Percentiles rank a stretch among this genome's conserved stretches.
These are phyloP conservation scores for Musa beccarii DNA, from an alignment of 176 grass and related monocot species.

Conservation along the genomic window DNA sequence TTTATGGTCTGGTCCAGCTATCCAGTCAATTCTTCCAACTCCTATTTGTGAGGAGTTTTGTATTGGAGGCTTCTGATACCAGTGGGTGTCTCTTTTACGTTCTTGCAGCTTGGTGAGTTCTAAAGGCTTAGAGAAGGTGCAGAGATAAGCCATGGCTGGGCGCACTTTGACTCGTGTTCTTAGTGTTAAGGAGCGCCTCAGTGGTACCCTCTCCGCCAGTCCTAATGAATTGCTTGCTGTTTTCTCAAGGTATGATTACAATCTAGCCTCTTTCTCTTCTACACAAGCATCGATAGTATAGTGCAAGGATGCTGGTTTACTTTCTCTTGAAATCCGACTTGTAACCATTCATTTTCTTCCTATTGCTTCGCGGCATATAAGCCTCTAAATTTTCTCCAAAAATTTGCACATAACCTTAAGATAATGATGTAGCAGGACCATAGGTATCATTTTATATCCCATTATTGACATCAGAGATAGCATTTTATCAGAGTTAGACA, in stretches of 20 bases:
- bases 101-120: not conserved
- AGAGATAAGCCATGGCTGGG: slow-evolving; percentile 44
- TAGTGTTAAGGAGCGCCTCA: slow-evolving; percentile 65
- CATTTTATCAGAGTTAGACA: not conserved
- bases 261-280: not conserved
- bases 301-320: not conserved
- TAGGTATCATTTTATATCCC: not conserved
- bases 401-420: too few relatives aligned
- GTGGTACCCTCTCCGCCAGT: slow-evolving; percentile 69
- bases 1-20: not conserved
- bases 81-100: not conserved
- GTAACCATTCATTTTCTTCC: not conserved
- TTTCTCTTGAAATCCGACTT: slow-evolving; percentile 9
- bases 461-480: not conserved
- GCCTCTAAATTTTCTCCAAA: not conserved
- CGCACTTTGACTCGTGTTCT: slow-evolving; percentile 72
- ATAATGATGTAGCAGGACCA: too few relatives aligned
- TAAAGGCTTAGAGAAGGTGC: not conserved
- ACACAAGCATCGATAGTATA: not conserved
- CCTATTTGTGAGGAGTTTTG: not conserved
- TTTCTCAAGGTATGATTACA: slow-evolving; percentile 50
- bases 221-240: slow-evolving; percentile 95
- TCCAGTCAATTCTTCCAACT: slow-evolving; percentile 2
- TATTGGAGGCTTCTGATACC: not conserved
- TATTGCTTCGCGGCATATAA: not conserved